These are phyloP conservation scores for Leccinum fallax DNA, from an alignment of 1,284 basidiomycete genomes.

Conservation along the genomic window DNA sequence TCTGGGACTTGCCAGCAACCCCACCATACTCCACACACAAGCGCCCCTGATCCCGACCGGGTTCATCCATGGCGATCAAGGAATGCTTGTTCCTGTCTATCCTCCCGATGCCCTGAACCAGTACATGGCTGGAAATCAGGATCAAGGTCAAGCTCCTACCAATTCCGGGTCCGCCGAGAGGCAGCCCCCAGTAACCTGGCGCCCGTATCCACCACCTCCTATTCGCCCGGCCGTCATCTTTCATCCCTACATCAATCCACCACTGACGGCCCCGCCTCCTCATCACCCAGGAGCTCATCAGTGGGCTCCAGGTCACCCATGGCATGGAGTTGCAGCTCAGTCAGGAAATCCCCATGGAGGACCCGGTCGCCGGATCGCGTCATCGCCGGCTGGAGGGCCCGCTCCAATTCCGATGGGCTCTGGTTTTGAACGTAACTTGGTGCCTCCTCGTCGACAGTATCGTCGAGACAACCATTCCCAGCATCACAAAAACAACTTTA, in stretches of 20 bases:
- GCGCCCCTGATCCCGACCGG: constrained; percentile 66
- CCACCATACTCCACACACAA: constrained; percentile 40
- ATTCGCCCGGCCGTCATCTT: constrained; percentile 32
- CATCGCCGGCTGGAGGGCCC: constrained; percentile 21
- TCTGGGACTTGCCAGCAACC: constrained; percentile 24
- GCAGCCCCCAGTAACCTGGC: constrained; percentile 31
- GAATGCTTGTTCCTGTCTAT: constrained; percentile 69
- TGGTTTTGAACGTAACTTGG: constrained; percentile 27
- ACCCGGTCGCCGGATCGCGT: constrained; percentile 19
- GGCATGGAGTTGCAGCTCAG: constrained; percentile 25
- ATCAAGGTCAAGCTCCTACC: constrained; percentile 19
- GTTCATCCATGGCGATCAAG: constrained; percentile 73
- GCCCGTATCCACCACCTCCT: constrained; percentile 30
- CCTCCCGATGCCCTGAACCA: constrained; percentile 65
- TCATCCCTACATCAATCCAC: constrained; percentile 33
- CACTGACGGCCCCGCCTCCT: constrained; percentile 20
- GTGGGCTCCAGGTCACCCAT: constrained; percentile 31
- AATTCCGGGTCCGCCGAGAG: constrained; percentile 26
- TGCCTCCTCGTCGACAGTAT: constrained; percentile 35
- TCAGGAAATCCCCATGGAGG: constrained; percentile 14
- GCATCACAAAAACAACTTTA: constrained; percentile 28
- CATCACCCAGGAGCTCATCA: constrained; percentile 25
- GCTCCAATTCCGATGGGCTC: constrained; percentile 14
- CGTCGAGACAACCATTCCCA: constrained; percentile 33
- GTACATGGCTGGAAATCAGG: constrained; percentile 47